A percentile compares a stretch with the other conserved stretches of the same genome.
phyloP scores from a whole-genome alignment of 78 protist species.

The Chrysochromulina parva region DNA sequence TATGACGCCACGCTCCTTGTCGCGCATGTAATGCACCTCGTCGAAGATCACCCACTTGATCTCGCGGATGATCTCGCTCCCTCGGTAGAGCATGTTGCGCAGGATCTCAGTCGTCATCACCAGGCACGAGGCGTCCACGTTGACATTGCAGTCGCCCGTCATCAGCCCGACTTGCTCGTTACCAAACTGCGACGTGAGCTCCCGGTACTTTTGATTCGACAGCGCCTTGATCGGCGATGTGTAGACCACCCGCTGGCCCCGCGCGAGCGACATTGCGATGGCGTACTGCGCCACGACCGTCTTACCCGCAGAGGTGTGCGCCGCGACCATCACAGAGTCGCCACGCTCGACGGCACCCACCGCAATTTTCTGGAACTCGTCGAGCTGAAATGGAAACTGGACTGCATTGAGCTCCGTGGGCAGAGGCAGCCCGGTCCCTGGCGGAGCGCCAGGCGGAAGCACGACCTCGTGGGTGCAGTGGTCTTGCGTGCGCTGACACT shows the following conservation, averaged over 20 bases:
- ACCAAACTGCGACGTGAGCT: constrained; percentile 58
- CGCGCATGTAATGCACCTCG: constrained; percentile 92
- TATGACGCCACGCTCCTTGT: constrained; percentile 85
- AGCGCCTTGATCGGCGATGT: constrained; percentile 93
- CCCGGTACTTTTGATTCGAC: constrained; percentile 83
- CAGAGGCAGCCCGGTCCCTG: not conserved
- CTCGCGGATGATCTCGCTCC: constrained; percentile 82
- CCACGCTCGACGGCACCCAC: constrained; percentile 24
- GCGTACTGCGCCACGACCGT: constrained; percentile 94
- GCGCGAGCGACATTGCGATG: constrained; percentile 70
- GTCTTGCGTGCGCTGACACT: no score
- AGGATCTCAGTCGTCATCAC: constrained; percentile 88
- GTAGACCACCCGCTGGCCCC: constrained; percentile 73
- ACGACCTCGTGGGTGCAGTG: not conserved
- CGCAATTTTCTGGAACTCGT: constrained; percentile 56
- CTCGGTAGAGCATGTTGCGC: constrained; percentile 95
- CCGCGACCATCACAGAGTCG: constrained; percentile 89
- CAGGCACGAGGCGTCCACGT: constrained; percentile 52
- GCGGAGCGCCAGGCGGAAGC: not conserved
- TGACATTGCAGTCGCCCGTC: constrained; percentile 88
- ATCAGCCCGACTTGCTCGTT: constrained; percentile 81
- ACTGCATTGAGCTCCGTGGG: constrained; percentile 29
- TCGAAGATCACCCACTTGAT: constrained; percentile 90
- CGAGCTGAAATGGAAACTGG: constrained; percentile 61
- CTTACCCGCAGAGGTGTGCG: constrained; percentile 99